These are phyloP conservation scores for Fusarium sarcochroum DNA, from an alignment of 2,329 filamentous ascomycete species.

Conservation along the genomic window DNA sequence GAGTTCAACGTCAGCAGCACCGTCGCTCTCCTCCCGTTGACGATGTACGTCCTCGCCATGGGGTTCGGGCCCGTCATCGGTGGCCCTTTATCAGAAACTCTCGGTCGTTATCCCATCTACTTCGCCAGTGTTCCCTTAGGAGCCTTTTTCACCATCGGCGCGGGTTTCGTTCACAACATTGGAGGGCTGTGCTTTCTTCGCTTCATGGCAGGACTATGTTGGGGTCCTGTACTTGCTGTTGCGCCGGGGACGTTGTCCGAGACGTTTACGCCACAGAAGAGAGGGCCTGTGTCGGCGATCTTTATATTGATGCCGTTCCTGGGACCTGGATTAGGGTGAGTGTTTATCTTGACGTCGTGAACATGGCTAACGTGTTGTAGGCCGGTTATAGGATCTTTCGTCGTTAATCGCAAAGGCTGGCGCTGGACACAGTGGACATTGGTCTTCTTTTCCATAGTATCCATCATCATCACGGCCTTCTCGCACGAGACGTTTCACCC, in stretches of 20 bases:
- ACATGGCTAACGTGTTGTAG: conserved; percentile 43
- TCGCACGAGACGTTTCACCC: conserved; percentile 72
- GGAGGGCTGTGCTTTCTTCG: conserved; percentile 66
- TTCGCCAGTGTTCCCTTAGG: conserved; percentile 61
- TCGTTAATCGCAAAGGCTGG: conserved; percentile 62
- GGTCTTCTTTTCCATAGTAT: conserved; percentile 60
- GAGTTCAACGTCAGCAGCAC: conserved; percentile 69
- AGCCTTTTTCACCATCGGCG: conserved; percentile 69
- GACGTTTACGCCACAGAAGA: conserved; percentile 59
- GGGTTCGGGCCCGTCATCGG: conserved; percentile 71
- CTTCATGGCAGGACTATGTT: conserved; percentile 69
- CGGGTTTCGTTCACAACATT: conserved; percentile 65
- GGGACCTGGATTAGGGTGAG: conserved; percentile 66
- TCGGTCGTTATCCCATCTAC: conserved; percentile 69
- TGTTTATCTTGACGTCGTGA: background rate
- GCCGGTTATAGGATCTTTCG: conserved; percentile 65
- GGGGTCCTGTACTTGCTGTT: conserved; percentile 64
- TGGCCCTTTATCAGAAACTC: conserved; percentile 70
- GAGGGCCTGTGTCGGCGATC: conserved; percentile 60
- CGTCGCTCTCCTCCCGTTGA: conserved; percentile 70
- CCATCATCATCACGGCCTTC: conserved; percentile 55
- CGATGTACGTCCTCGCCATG: conserved; percentile 72
- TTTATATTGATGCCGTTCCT: conserved; percentile 67
- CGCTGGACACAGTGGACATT: conserved; percentile 68
- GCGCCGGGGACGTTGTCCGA: conserved; percentile 65